phyloP scores from a whole-genome alignment of 202 grass and related monocot genomes.

The Schoenoplectus tabernaemontani region DNA sequence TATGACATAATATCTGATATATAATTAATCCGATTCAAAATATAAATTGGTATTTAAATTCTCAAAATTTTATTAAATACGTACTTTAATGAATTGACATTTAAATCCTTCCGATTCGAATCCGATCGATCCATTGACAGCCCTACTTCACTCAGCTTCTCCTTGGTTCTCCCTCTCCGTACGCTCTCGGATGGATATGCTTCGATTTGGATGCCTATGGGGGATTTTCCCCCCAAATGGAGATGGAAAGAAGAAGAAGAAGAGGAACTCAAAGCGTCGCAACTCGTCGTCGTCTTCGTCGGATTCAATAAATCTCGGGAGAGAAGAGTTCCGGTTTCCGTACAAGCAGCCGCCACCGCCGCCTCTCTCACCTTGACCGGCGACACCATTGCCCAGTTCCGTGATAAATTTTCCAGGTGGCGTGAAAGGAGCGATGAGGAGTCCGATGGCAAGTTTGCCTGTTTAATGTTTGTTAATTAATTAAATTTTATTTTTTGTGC shows the following conservation, averaged over 20 bases:
- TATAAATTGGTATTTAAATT: too few species aligned
- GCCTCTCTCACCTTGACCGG: constrained; percentile 77
- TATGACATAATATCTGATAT: too few species aligned
- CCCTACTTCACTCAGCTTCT: background rate
- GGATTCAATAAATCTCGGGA: constrained; percentile 39
- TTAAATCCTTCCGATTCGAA: too few species aligned
- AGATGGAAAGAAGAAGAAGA: background rate
- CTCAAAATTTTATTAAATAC: too few species aligned
- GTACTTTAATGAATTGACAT: too few species aligned
- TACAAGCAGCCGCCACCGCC: constrained; percentile 65
- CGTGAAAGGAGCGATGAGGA: constrained; percentile 14
- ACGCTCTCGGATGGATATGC: background rate
- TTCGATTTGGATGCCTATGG: background rate
- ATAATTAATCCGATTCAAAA: too few species aligned
- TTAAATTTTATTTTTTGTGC: background rate
- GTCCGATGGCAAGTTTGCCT: constrained; percentile 41
- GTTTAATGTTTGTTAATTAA: background rate
- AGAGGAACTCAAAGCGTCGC: background rate
- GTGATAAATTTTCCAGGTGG: constrained; percentile 37
- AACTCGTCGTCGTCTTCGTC: constrained; percentile 57
- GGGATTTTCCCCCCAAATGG: constrained; percentile 13
- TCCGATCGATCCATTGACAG: too few species aligned
- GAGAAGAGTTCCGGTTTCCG: constrained; percentile 50
- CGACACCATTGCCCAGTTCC: constrained; percentile 83
- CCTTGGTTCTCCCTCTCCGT: background rate